Evolutionary conservation across 1,284 basidiomycete genomes (phyloP), one percentile per base, ranked within the genome.

Genomic region (Leccinum griseonigrum): DNA sequence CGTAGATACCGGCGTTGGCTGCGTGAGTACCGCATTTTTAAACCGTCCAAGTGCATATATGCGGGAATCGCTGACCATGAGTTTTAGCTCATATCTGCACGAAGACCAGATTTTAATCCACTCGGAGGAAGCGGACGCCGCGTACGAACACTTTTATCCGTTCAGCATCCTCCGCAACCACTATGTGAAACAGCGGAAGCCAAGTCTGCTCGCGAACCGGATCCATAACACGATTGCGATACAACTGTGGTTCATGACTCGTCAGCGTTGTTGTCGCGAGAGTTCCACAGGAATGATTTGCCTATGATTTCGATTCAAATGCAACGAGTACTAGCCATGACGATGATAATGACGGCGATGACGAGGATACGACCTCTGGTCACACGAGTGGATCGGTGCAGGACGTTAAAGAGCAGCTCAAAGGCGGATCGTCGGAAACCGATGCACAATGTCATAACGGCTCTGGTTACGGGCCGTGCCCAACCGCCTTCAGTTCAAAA

Each of bases 1-100:
- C 65, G 78, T 90, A 53, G 86, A 90, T 71, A 89, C 88, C 3
- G 85, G 84, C 11, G 85, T 90, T 31, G 81, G 84, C 75, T 89
- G 86, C 69, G 88, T 90, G 69, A 75, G 86, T 83, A 28, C 13
- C 32, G 43, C n/a, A 29, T 62, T 40, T 26, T 14, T 8, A 59
- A 55, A 38, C 59, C 57, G 40, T 62, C 59, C 31, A 51, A 52
- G 36, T 22, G 36, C 22, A 28, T 55, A n/a, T 54, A 51, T 51
- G 18, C 59, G 53, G 14, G 48, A 31, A 26, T 36, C 16, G 59
- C 64, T 69, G 59, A 64, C 58, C 50, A 36, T 1, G 28, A 54
- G 51, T 62, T 63, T 56, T 65, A 85, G 85, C 78, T 81, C 14
- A 76, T 80, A 67, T 84, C 85, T 90, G 14, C 75, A 80, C 66